Base-by-base conservation (phyloP, 2,329 filamentous ascomycete species). In the Aspergillus fructus region DNA sequence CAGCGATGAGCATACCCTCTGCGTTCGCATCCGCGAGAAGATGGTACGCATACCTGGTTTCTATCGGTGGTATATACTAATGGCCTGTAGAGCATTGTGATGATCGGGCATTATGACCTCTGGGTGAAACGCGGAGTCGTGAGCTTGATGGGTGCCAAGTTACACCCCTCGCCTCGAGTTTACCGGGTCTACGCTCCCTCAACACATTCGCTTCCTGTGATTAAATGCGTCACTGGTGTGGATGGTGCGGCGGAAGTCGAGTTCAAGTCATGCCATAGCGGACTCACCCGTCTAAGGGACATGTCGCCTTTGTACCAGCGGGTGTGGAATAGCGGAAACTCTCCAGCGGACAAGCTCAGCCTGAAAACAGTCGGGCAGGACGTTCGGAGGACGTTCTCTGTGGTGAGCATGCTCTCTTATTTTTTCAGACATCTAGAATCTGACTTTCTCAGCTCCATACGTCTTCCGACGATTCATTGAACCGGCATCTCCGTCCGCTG, bases 121-220 rank as follows among this genome's bases (percentile, higher is more conserved):
- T 79, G 79, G 71, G 80, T 87, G 5, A 76, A 80, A 45, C 75
- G 78, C 64, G 85, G 85, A 12, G 76, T 83, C 24, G 71, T 86
- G 34, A 82, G 79, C 48, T 66, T 87, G 48, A 82, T 84, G 67
- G 85, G 85, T 34, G 83, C 84, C n/a, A 81, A 83, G 41, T 63
- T 87, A 9, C 75, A 78, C 55, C 76, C 80, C 12, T 76, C 77
- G 2, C 65, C 74, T 7, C 63, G 64, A 12, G 47, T 72, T 2
- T 77, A 81, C 62, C 74, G 80, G 56, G 77, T 85, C 7, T 84
- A 78, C 69, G 82, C 83, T 5, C 81, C 84, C 11, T 81, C 78
- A 13, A 84, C 80, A 5, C 81, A 85, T 65, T 82, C 84, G 7
- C 73, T 87, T 12, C 81, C 82, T 2, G 73, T 79, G 8, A 80